Evolutionary conservation across 2,329 filamentous ascomycete species (phyloP).

Genomic region (Westerdykella sp.): DNA sequence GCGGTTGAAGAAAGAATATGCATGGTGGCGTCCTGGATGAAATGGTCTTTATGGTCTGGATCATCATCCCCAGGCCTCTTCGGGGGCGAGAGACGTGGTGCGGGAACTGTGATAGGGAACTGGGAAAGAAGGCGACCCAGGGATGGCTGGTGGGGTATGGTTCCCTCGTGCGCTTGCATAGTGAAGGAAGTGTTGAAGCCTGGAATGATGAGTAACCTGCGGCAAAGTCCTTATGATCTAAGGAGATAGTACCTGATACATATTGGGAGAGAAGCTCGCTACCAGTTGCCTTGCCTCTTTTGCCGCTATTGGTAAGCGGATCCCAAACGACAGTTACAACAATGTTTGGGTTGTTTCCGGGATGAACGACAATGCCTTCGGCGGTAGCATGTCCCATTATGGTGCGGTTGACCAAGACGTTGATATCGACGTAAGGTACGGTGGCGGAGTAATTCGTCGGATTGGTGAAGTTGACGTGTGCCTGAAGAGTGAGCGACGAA

Average conservation of each 20-base stretch:
- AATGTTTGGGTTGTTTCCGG: slow-evolving; percentile 67
- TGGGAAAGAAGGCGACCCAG: slow-evolving; percentile 67
- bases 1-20: slow-evolving; percentile 84
- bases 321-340: slow-evolving; percentile 67
- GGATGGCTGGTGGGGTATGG: slow-evolving; percentile 65
- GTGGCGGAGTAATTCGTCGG: slow-evolving; percentile 78
- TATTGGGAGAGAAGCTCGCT: slow-evolving; percentile 75
- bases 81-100: slow-evolving; percentile 57
- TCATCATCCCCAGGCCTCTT: slow-evolving; percentile 45
- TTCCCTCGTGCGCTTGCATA: slow-evolving; percentile 62
- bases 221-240: background rate
- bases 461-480: slow-evolving; percentile 77
- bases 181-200: slow-evolving; percentile 76
- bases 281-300: slow-evolving; percentile 56
- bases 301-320: slow-evolving; percentile 57
- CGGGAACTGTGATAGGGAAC: slow-evolving; percentile 64
- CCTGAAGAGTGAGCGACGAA: slow-evolving; percentile 64
- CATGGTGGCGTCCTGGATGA: slow-evolving; percentile 79
- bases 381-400: slow-evolving; percentile 69
- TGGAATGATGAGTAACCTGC: slow-evolving; percentile 17
- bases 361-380: slow-evolving; percentile 55
- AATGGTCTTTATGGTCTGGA: slow-evolving; percentile 45
- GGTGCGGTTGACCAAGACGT: slow-evolving; percentile 66
- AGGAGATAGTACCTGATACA: slow-evolving; percentile 59
- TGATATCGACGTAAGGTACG: slow-evolving; percentile 74